Conservation (phyloP, 1,284 basidiomycete species). For the Malassezia dermatis region DNA sequence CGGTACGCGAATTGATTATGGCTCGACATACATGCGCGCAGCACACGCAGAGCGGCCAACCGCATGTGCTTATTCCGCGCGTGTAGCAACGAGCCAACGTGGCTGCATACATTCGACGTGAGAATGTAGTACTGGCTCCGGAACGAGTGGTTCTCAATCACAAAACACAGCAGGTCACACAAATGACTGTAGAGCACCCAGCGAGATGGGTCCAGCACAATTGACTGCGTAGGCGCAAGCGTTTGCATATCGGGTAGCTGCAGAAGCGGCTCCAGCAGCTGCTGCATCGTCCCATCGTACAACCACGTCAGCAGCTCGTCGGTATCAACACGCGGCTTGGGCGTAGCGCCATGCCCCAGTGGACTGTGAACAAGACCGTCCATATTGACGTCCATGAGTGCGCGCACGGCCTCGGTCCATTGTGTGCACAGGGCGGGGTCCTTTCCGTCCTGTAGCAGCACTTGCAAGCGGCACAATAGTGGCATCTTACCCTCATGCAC, state of each 20-base stretch:
- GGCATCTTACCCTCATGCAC: neutral
- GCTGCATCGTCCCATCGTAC: constrained; percentile 64
- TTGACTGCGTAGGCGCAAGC: constrained; percentile 20
- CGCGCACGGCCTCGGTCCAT: constrained; percentile 76
- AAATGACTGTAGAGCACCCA: constrained; percentile 47
- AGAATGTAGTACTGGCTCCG: constrained; percentile 82
- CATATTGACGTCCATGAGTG: constrained; percentile 60
- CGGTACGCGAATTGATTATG: constrained; percentile 76
- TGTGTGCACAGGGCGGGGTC: constrained; percentile 83
- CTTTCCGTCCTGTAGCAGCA: constrained; percentile 57
- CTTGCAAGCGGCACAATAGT: constrained; percentile 51
- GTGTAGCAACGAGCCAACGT: constrained; percentile 52
- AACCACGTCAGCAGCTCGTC: constrained; percentile 83
- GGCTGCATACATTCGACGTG: constrained; percentile 32
- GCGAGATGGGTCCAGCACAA: constrained; percentile 17
- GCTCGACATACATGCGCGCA: constrained; percentile 71
- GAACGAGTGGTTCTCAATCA: constrained; percentile 68
- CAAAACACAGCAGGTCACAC: constrained; percentile 81
- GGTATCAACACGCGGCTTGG: constrained; percentile 65
- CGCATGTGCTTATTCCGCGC: constrained; percentile 75
- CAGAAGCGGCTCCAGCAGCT: constrained; percentile 66
- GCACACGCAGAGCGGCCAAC: constrained; percentile 61
- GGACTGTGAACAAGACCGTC: constrained; percentile 21
- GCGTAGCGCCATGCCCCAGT: constrained; percentile 17
- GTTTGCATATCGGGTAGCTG: constrained; percentile 62